phyloP scores from a whole-genome alignment of 345 rosid genomes.

The Cardamine chenopodiifolia region DNA sequence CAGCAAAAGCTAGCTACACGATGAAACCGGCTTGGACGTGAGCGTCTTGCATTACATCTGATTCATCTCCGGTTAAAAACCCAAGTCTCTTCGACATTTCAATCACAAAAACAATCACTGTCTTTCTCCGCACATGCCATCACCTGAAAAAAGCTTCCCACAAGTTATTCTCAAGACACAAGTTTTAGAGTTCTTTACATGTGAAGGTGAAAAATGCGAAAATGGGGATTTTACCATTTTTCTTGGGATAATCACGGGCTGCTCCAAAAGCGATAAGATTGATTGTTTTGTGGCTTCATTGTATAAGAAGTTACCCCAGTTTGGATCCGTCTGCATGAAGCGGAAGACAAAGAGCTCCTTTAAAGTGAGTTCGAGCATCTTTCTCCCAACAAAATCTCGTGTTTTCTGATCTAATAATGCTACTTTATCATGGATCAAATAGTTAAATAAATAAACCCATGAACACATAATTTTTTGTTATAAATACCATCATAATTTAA shows the following conservation, averaged over 20 bases:
- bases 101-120: slow-evolving; percentile 61
- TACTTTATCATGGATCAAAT: slow-evolving; percentile 92
- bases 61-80: slow-evolving; percentile 81
- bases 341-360: slow-evolving; percentile 86
- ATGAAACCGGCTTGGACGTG: slow-evolving; percentile 89
- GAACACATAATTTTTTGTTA: too few species aligned
- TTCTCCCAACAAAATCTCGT: slow-evolving; percentile 76
- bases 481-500: too few species aligned
- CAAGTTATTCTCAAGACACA: neutral
- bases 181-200: neutral
- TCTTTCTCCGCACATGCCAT: slow-evolving; percentile 82
- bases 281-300: slow-evolving; percentile 61
- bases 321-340: slow-evolving; percentile 99
- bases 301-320: slow-evolving; percentile 93
- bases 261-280: slow-evolving; percentile 98
- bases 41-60: slow-evolving; percentile 81
- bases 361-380: slow-evolving; percentile 84
- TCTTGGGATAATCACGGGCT: slow-evolving; percentile 88
- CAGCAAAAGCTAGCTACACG: slow-evolving; percentile 85
- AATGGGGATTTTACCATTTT: slow-evolving; percentile 64
- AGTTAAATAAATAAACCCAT: too few species aligned
- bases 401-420: slow-evolving; percentile 74
- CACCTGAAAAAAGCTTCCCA: slow-evolving; percentile 51
- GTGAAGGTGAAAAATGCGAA: neutral
- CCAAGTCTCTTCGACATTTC: slow-evolving; percentile 90